Percentiles rank a stretch among this genome's conserved stretches.
phyloP scores from a whole-genome alignment of 2,329 filamentous ascomycete species.

The Diplodia sapinea region DNA sequence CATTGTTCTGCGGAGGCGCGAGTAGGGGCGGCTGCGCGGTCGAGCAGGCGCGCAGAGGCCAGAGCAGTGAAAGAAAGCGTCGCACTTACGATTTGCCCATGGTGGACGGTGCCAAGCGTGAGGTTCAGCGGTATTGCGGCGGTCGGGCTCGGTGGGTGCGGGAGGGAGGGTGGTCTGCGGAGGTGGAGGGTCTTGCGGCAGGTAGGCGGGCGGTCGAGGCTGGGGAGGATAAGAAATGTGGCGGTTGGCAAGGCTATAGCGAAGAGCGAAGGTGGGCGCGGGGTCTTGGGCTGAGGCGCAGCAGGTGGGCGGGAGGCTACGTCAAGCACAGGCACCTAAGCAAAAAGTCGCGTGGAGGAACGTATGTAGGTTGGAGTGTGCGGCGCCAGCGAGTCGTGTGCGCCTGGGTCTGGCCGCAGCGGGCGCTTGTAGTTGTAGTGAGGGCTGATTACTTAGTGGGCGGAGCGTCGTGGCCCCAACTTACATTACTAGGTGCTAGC shows the following conservation, averaged over 20 bases:
- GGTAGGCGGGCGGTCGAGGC: not conserved
- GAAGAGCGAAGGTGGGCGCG: slow-evolving; percentile 30
- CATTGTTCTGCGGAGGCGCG: slow-evolving; percentile 1
- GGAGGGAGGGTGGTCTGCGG: slow-evolving; percentile 7
- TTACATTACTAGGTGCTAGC: too few species aligned
- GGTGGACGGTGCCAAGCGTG: slow-evolving; percentile 29
- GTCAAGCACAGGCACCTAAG: slow-evolving; percentile 27
- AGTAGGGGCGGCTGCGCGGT: slow-evolving; percentile 17
- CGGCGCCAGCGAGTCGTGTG: slow-evolving; percentile 18
- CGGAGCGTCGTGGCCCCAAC: not conserved
- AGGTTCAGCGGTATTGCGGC: slow-evolving; percentile 14
- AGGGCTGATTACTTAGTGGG: slow-evolving; percentile 12
- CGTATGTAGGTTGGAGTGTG: not conserved
- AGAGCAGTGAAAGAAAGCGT: slow-evolving; percentile 14
- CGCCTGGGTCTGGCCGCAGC: slow-evolving; percentile 15
- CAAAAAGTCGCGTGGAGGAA: slow-evolving; percentile 28
- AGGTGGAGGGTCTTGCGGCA: not conserved
- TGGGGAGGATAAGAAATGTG: slow-evolving; percentile 14
- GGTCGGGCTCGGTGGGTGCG: slow-evolving; percentile 26
- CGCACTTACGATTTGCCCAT: slow-evolving; percentile 52
- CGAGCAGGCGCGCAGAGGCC: not conserved
- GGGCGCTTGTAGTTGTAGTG: slow-evolving; percentile 15
- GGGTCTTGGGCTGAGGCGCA: slow-evolving; percentile 34
- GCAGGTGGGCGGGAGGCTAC: slow-evolving; percentile 31
- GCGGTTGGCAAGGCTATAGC: slow-evolving; percentile 22